These are phyloP conservation scores for Melastoma candidum DNA, from an alignment of 441 rosid genomes.

Conservation along the genomic window DNA sequence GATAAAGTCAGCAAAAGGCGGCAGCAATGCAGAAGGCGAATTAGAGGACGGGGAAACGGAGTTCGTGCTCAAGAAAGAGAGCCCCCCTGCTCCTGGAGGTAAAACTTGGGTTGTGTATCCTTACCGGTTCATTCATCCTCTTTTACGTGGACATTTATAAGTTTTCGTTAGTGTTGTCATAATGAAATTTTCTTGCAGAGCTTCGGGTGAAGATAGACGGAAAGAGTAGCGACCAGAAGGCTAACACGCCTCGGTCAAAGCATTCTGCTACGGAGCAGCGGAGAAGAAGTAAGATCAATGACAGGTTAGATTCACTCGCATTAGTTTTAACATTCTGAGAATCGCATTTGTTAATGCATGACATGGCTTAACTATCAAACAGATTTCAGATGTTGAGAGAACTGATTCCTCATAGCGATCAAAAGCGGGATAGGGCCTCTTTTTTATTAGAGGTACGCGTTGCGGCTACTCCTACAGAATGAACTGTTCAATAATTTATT, in stretches of 20 bases:
- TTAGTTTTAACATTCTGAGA: background rate
- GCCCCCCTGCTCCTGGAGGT: conserved; percentile 49
- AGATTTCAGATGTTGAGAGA: conserved; percentile 89
- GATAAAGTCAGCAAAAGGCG: conserved; percentile 68
- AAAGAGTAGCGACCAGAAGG: conserved; percentile 60
- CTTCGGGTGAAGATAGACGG: conserved; percentile 56
- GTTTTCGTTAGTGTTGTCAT: background rate
- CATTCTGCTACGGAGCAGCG: conserved; percentile 98
- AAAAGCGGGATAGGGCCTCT: conserved; percentile 92
- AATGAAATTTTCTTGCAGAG: conserved; percentile 28
- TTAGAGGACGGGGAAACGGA: conserved; percentile 56
- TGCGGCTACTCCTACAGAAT: background rate
- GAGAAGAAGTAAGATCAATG: conserved; percentile 92
- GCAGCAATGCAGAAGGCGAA: conserved; percentile 51
- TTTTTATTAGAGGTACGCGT: conserved; percentile 69
- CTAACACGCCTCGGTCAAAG: conserved; percentile 81
- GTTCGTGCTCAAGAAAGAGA: conserved; percentile 56
- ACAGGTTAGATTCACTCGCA: conserved; percentile 40
- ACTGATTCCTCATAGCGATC: conserved; percentile 83
- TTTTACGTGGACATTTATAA: background rate
- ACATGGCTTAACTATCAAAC: conserved; percentile 11
- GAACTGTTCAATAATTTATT: background rate
- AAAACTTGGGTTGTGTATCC: background rate
- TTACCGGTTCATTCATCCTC: background rate
- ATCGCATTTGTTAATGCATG: background rate